A percentile compares a stretch with the other conserved stretches of the same genome.
Evolutionary conservation across 2,329 filamentous ascomycete genomes (phyloP).

Genomic region (Didymella segeticola): DNA sequence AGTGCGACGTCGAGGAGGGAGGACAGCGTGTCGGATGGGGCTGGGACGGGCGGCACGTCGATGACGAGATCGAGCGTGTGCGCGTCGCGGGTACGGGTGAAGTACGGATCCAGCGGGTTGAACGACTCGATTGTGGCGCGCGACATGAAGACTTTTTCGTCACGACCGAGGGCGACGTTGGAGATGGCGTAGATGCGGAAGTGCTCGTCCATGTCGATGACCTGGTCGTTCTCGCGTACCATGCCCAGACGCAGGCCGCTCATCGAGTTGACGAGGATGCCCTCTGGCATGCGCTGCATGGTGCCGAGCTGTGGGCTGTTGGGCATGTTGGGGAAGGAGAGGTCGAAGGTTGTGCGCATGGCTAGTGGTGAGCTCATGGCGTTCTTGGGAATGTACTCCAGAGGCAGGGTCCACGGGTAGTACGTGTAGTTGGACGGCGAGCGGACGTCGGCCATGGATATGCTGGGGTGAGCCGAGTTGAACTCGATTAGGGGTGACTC

Average conservation of each 20-base stretch:
- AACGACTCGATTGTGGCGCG: conserved; percentile 72
- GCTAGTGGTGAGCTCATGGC: conserved; percentile 78
- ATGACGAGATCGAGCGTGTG: conserved; percentile 77
- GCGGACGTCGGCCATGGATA: conserved; percentile 60
- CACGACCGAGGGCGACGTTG: conserved; percentile 79
- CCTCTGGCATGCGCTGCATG: conserved; percentile 64
- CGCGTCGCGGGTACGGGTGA: conserved; percentile 76
- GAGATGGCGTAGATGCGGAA: conserved; percentile 84
- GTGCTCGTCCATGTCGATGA: conserved; percentile 49
- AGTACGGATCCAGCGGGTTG: conserved; percentile 81
- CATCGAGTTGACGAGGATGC: conserved; percentile 66
- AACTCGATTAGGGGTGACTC: conserved; percentile 64
- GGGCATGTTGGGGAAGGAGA: conserved; percentile 67
- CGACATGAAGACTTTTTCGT: conserved; percentile 84
- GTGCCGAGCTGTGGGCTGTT: conserved; percentile 57
- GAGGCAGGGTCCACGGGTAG: conserved; percentile 92
- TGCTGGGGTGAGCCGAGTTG: conserved; percentile 61
- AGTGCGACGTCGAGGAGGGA: conserved; percentile 33
- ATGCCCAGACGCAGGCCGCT: conserved; percentile 69
- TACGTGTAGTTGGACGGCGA: conserved; percentile 80
- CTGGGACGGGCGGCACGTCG: conserved; percentile 53
- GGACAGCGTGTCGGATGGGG: conserved; percentile 22
- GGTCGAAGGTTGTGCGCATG: conserved; percentile 73
- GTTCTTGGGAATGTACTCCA: conserved; percentile 73
- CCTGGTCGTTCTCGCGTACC: conserved; percentile 64